A percentile compares a stretch with the other conserved stretches of the same genome.
Conservation (phyloP, 345 rosid species). For the Noccaea caerulescens region DNA sequence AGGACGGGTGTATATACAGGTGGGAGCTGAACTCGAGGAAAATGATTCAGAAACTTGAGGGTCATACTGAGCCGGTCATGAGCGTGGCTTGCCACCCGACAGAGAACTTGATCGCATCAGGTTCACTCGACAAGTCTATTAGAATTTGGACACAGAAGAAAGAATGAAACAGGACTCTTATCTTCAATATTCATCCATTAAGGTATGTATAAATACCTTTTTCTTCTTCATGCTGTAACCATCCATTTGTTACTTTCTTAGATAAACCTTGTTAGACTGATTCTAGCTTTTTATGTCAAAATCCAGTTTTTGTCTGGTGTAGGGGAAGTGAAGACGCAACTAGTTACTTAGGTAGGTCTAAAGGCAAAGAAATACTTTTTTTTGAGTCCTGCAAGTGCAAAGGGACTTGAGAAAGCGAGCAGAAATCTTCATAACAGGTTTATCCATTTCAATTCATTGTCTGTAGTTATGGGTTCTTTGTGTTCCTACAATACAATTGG, state of each 20-base stretch:
- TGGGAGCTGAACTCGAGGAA: constrained; percentile 91
- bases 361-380: background rate
- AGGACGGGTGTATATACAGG: constrained; percentile 77
- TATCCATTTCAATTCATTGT: constrained; percentile 4
- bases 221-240: background rate
- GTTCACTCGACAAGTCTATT: constrained; percentile 77
- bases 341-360: constrained; percentile 2
- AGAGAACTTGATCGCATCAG: constrained; percentile 84
- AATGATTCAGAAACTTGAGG: constrained; percentile 88
- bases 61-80: constrained; percentile 81
- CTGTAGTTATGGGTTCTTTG: background rate
- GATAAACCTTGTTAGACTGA: background rate
- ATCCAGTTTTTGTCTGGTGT: background rate
- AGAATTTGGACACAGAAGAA: constrained; percentile 84
- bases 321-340: constrained; percentile 1
- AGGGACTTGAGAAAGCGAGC: background rate
- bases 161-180: constrained; percentile 34
- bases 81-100: constrained; percentile 86
- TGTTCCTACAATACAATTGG: constrained; percentile 6
- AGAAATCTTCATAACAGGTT: background rate
- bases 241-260: background rate
- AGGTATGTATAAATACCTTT: background rate
- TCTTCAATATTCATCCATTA: constrained; percentile 8
- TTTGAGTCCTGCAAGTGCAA: constrained; percentile 5
- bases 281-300: constrained; percentile 15